These are phyloP conservation scores for Fusarium sambucinum DNA, from an alignment of 2,329 filamentous ascomycete species.

Conservation along the genomic window DNA sequence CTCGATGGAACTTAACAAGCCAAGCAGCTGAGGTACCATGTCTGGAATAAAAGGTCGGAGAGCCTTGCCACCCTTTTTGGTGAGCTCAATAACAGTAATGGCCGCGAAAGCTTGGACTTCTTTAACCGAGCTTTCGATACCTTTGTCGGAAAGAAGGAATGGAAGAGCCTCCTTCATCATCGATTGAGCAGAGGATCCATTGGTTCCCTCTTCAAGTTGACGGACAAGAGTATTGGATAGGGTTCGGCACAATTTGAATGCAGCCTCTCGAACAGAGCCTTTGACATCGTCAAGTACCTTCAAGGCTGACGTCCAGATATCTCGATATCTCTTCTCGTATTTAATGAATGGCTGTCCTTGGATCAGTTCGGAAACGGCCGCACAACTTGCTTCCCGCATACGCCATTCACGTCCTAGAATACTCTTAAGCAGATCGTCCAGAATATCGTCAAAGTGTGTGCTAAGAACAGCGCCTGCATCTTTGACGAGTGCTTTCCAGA, in stretches of 20 bases:
- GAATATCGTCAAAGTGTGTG: conserved; percentile 86
- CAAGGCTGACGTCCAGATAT: conserved; percentile 87
- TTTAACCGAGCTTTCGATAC: conserved; percentile 87
- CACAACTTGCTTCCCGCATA: conserved; percentile 90
- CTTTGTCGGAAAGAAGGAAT: conserved; percentile 89
- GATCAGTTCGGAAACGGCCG: conserved; percentile 87
- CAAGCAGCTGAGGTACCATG: conserved; percentile 84
- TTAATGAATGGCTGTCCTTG: conserved; percentile 80
- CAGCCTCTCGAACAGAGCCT: conserved; percentile 84
- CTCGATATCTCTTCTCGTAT: conserved; percentile 86
- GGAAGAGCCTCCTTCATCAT: conserved; percentile 91
- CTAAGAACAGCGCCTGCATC: conserved; percentile 83
- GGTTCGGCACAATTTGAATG: conserved; percentile 83
- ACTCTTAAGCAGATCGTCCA: conserved; percentile 86
- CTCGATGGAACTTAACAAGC: conserved; percentile 87
- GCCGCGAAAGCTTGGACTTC: conserved; percentile 88
- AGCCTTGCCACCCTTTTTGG: conserved; percentile 86
- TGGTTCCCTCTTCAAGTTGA: conserved; percentile 82
- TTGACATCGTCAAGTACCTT: conserved; percentile 98
- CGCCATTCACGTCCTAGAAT: conserved; percentile 94
- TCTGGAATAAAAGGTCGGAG: conserved; percentile 84
- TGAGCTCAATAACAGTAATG: conserved; percentile 86
- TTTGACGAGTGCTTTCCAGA: conserved; percentile 96
- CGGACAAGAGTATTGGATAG: conserved; percentile 88
- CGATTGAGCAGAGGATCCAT: conserved; percentile 75